Conservation (phyloP, 2,329 filamentous ascomycete genomes). For the Stagonosporopsis chrysanthemi region DNA sequence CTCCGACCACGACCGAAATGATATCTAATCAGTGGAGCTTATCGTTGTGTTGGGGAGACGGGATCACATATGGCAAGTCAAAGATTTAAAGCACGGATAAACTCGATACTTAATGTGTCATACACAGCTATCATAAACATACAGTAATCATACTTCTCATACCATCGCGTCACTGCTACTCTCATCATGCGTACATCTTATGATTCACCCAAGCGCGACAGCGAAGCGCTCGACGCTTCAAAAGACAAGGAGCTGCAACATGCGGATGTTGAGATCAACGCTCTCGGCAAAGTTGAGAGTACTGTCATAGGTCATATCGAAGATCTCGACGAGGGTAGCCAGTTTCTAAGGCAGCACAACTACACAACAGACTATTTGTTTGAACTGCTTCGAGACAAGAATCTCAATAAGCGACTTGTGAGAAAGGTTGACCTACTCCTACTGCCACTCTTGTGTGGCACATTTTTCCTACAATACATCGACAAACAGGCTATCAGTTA, state of each 20-base stretch:
- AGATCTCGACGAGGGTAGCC: conserved; percentile 58
- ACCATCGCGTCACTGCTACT: too few relatives aligned
- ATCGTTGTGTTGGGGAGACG: too few relatives aligned
- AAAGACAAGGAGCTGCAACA: not conserved
- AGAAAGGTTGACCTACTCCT: conserved; percentile 60
- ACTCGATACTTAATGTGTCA: too few relatives aligned
- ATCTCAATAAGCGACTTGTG: conserved; percentile 43
- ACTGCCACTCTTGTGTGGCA: conserved; percentile 61
- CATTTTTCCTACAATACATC: conserved; percentile 63
- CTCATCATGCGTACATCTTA: too few relatives aligned
- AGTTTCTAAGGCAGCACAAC: conserved; percentile 59
- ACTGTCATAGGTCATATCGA: conserved; percentile 33
- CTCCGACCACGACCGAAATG: too few relatives aligned
- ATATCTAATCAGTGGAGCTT: too few relatives aligned
- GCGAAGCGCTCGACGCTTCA: not conserved
- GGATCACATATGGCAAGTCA: too few relatives aligned
- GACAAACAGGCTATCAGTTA: conserved; percentile 65
- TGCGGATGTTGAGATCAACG: not conserved
- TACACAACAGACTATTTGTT: conserved; percentile 54
- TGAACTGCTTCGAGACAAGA: conserved; percentile 55
- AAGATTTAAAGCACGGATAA: too few relatives aligned
- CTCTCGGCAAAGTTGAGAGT: not conserved
- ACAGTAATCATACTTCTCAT: too few relatives aligned
- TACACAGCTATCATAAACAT: too few relatives aligned
- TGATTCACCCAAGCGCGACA: not conserved